Base-by-base conservation (phyloP, 805 yeast species). In the Spencermartinsiella europaea region DNA sequence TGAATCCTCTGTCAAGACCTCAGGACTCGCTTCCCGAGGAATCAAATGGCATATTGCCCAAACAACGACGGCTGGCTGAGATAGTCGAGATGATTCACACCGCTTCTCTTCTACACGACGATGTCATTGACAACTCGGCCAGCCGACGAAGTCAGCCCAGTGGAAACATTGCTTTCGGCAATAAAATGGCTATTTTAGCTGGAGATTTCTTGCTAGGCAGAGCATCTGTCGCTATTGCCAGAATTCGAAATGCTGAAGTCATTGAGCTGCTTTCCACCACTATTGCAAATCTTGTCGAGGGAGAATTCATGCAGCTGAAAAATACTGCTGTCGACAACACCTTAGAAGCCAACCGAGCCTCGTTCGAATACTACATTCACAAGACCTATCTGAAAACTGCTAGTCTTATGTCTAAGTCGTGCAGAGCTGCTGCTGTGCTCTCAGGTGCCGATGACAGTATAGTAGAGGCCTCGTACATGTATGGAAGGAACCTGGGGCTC, bases 21-120 rank as follows among this genome's bases (percentile, higher is more conserved):
- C 84, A 87, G 75, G 83, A 78, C 52, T 72, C 78, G 34, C 70
- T 83, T 45, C 88, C 91, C 0, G 72, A 77, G 40, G 76, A 76
- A 14, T 70, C 77, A 47, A 78, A 79, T 56, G 96, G 96, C 1
- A 87, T 93, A 42, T 71, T 91, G 48, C 98, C 99, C 39, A 89
- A 93, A 56, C 99, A 93, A 68, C 75, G 98, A 54, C 76, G 99
- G 48, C 73, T 93, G 46, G 98, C 99, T 1, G 99, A 93, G 68
- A 91, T 93, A 58, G 96, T 91, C 7, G 99, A 93, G 68, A 86
- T 93, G 95, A 93, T 93, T 54, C 99, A 93, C 65, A 93, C 98
- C 0, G 98, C 99, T 2, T 85, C 95, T 10, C 70, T 93, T 53
- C 74, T 93, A 45, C 99, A 93, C 65, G 99, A 93, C 67, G 99